Conservation (phyloP, 495 filamentous ascomycete species). For the Trichoderma asperelloides region DNA sequence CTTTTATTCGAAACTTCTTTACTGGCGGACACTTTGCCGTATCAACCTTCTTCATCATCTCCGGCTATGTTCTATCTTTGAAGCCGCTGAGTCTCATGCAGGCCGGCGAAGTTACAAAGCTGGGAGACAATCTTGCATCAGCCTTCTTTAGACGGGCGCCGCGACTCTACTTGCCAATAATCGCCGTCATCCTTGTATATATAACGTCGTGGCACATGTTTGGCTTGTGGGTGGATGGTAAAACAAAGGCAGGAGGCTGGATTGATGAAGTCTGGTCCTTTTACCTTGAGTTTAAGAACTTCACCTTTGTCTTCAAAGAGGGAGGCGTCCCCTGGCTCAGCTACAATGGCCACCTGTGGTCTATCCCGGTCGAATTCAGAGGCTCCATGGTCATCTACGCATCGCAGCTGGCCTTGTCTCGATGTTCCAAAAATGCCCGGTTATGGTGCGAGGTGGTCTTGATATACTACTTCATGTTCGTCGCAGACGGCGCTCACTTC, state of each 20-base stretch:
- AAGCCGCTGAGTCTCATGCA: conserved; percentile 44
- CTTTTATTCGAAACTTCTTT: conserved; percentile 29
- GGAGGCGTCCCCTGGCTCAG: conserved; percentile 30
- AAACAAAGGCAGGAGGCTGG: conserved; percentile 23
- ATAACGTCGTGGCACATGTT: conserved; percentile 37
- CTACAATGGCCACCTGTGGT: conserved; percentile 36
- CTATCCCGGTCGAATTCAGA: conserved; percentile 32
- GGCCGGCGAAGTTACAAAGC: conserved; percentile 25
- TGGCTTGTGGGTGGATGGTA: conserved; percentile 24
- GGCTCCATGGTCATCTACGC: conserved; percentile 41
- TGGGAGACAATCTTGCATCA: conserved; percentile 28
- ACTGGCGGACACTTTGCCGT: conserved; percentile 44
- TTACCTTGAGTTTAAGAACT: conserved; percentile 51
- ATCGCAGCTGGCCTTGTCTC: conserved; percentile 33
- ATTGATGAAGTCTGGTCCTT: conserved; percentile 40
- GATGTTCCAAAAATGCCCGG: conserved; percentile 21
- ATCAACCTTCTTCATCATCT: conserved; percentile 42
- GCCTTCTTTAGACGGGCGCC: conserved; percentile 34
- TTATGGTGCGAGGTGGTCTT: conserved; percentile 25
- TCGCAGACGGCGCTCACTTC: conserved; percentile 37
- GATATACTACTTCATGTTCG: conserved; percentile 35
- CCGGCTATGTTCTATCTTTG: conserved; percentile 41
- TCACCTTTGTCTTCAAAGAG: conserved; percentile 46
- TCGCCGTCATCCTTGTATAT: conserved; percentile 32
- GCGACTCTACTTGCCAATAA: conserved; percentile 23